phyloP scores from a whole-genome alignment of 148 eudicot genomes.

The Vaccinium corymbosum region DNA sequence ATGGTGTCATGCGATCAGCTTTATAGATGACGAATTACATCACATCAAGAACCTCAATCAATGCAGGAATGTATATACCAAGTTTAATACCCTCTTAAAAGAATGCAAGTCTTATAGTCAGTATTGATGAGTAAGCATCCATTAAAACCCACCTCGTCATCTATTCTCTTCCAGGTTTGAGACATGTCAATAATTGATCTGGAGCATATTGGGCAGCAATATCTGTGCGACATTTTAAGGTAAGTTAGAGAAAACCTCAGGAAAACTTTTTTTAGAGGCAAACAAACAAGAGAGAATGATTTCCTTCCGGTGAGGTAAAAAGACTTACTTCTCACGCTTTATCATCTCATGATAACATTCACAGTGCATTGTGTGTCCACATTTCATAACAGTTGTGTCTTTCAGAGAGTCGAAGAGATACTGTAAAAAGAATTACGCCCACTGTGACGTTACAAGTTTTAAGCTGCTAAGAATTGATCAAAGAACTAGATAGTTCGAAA shows the following conservation, averaged over 20 bases:
- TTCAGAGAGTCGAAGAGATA: conserved; percentile 93
- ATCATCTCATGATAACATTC: conserved; percentile 90
- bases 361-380: conserved; percentile 96
- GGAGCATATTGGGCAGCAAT: conserved; percentile 91
- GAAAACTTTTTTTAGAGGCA: conserved; percentile 1
- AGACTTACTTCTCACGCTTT: conserved; percentile 81
- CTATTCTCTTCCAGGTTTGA: conserved; percentile 71
- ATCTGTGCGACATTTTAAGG: conserved; percentile 34
- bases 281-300: not conserved
- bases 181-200: conserved; percentile 84
- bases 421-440: conserved; percentile 33
- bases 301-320: not conserved
- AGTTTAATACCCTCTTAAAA: not conserved
- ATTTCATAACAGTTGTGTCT: conserved; percentile 78
- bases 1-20: not conserved
- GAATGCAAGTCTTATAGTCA: not conserved
- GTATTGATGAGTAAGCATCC: not conserved
- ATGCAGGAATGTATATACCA: not conserved
- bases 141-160: conserved; percentile 64
- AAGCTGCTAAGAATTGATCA: not conserved
- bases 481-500: conserved; percentile 9
- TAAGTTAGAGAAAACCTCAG: not conserved
- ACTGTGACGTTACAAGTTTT: not conserved
- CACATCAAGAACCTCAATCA: not conserved
- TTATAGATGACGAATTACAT: not conserved